Evolutionary conservation across 495 filamentous ascomycete genomes (phyloP).

Genomic region (Amphirosellinia nigrospora): DNA sequence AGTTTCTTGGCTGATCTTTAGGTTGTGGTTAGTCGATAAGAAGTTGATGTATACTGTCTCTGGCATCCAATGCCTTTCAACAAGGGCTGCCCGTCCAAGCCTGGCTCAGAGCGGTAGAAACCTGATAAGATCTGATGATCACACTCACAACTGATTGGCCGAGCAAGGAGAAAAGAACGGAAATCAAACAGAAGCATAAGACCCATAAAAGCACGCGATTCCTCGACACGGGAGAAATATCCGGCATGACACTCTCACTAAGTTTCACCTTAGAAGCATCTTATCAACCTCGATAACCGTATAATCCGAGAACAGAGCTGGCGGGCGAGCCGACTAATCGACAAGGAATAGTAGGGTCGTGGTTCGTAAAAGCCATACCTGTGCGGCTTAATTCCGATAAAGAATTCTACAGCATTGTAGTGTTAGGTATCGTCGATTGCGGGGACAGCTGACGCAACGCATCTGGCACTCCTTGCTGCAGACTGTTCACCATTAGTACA

Average conservation of each 20-base stretch:
- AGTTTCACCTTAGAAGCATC: not conserved
- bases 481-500: not conserved
- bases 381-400: not conserved
- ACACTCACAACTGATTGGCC: not conserved
- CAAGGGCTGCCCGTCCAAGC: not conserved
- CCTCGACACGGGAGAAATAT: not conserved
- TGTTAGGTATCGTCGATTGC: not conserved
- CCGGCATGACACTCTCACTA: not conserved
- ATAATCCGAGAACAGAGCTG: conserved; percentile 7
- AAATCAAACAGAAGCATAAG: too few species aligned
- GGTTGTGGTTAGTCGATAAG: conserved; percentile 7
- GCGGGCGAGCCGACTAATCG: not conserved
- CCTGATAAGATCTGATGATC: not conserved
- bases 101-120: not conserved
- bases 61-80: not conserved
- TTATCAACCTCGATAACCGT: not conserved
- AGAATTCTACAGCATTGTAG: not conserved
- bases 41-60: not conserved
- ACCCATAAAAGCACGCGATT: not conserved
- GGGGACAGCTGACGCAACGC: conserved; percentile 10
- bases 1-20: not conserved
- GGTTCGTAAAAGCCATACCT: not conserved
- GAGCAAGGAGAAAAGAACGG: not conserved
- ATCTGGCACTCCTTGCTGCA: not conserved
- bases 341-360: too few species aligned